Percentiles rank a stretch among this genome's conserved stretches.
Evolutionary conservation across 1,284 basidiomycete genomes (phyloP).

Genomic region (Boletus mariae): DNA sequence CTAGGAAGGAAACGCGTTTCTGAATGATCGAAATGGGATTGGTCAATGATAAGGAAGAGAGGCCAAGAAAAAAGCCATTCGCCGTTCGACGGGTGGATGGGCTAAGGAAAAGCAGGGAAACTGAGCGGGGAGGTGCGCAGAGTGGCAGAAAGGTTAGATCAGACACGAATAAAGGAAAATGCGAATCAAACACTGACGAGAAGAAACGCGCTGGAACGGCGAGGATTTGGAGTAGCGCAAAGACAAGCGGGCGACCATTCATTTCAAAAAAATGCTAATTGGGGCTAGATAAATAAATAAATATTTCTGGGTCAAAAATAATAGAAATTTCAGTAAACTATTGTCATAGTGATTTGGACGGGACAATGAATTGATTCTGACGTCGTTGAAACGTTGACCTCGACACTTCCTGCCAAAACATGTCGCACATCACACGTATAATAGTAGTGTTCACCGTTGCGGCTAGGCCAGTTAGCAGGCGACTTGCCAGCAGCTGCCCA

Average conservation of each 20-base stretch:
- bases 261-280: neutral
- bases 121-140: neutral
- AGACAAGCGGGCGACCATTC: neutral
- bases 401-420: neutral
- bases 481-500: no score
- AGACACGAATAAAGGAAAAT: neutral
- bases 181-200: neutral
- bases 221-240: neutral
- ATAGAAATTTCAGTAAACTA: neutral
- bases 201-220: neutral
- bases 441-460: no score
- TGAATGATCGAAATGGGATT: conserved; percentile 15
- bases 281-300: neutral
- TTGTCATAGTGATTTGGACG: no score
- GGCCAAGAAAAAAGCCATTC: conserved; percentile 23
- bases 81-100: conserved; percentile 10
- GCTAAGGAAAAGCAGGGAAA: neutral
- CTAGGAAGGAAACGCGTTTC: conserved; percentile 5
- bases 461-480: no score
- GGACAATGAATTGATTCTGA: neutral
- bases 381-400: neutral
- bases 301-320: neutral
- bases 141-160: neutral
- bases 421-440: no score
- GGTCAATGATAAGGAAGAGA: conserved; percentile 13